A percentile compares a stretch with the other conserved stretches of the same genome.
These are phyloP conservation scores for Berkeleyomyces rouxiae DNA, from an alignment of 2,329 filamentous ascomycete species.

Conservation along the genomic window DNA sequence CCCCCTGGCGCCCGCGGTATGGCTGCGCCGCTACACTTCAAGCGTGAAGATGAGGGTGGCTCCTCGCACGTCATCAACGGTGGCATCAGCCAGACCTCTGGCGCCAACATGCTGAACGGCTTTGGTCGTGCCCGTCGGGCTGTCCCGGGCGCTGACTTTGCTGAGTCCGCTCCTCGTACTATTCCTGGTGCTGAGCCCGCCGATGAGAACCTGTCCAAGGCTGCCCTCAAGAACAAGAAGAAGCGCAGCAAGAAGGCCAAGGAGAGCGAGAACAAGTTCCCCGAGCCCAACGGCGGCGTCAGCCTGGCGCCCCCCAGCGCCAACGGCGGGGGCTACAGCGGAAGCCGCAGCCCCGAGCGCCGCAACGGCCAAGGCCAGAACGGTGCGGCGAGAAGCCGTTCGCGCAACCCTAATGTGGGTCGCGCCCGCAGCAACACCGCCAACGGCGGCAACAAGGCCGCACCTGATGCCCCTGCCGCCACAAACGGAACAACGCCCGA, in stretches of 20 bases:
- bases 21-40: constrained; percentile 81
- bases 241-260: constrained; percentile 86
- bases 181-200: constrained; percentile 48
- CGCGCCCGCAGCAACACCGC: constrained; percentile 35
- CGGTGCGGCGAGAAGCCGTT: constrained; percentile 34
- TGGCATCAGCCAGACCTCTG: constrained; percentile 26
- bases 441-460: neutral
- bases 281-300: constrained; percentile 29
- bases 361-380: constrained; percentile 27
- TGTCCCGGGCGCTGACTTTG: constrained; percentile 73
- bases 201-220: constrained; percentile 65
- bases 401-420: constrained; percentile 30
- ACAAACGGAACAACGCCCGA: constrained; percentile 23
- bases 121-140: constrained; percentile 61
- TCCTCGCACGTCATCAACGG: constrained; percentile 72
- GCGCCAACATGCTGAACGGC: constrained; percentile 50
- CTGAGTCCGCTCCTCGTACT: constrained; percentile 49
- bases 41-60: constrained; percentile 92
- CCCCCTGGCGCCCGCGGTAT: constrained; percentile 85
- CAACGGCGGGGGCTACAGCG: constrained; percentile 23
- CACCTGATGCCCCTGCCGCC: constrained; percentile 16
- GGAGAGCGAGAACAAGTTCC: constrained; percentile 49
- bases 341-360: constrained; percentile 50
- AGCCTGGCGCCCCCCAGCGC: constrained; percentile 31
- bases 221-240: constrained; percentile 93